These are phyloP conservation scores for Cryptosporidium xiaoi DNA, from an alignment of 169 alveolate genomes.

Conservation along the genomic window DNA sequence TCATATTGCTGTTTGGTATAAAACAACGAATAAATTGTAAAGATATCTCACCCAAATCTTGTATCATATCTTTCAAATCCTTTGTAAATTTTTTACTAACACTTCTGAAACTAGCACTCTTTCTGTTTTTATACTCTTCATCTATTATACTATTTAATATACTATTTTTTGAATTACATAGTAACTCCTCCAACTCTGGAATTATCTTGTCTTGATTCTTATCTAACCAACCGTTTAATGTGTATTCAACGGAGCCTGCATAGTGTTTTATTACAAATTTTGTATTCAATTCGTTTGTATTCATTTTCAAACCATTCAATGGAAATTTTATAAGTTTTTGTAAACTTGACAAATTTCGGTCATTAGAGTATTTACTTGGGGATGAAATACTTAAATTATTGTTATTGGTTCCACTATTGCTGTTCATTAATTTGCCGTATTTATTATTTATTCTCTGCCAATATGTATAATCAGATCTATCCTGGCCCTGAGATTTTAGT, in stretches of 20 bases:
- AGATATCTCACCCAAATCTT: conserved; percentile 75
- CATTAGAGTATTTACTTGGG: conserved; percentile 1
- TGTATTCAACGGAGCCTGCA: conserved; percentile 88
- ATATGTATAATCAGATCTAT: conserved; percentile 48
- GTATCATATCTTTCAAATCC: conserved; percentile 77
- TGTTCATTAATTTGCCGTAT: conserved; percentile 50
- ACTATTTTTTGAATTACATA: conserved; percentile 73
- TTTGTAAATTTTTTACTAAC: conserved; percentile 79
- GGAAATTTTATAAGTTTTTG: conserved; percentile 45
- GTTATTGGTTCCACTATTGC: background rate
- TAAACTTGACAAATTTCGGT: background rate
- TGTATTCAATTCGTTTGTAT: background rate
- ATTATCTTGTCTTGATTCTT: conserved; percentile 87
- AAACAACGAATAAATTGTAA: conserved; percentile 79
- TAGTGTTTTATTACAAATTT: conserved; percentile 83
- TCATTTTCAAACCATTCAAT: conserved; percentile 37
- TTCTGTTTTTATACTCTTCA: conserved; percentile 15
- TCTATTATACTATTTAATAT: conserved; percentile 63
- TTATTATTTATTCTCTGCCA: conserved; percentile 68
- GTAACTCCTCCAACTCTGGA: conserved; percentile 78
- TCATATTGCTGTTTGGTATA: conserved; percentile 78
- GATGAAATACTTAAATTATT: background rate
- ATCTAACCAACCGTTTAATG: conserved; percentile 82
- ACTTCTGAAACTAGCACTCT: conserved; percentile 75
- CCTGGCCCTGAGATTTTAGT: conserved; percentile 67